Base-by-base conservation (phyloP, 805 yeast genomes). In the Candida lessepsii region DNA sequence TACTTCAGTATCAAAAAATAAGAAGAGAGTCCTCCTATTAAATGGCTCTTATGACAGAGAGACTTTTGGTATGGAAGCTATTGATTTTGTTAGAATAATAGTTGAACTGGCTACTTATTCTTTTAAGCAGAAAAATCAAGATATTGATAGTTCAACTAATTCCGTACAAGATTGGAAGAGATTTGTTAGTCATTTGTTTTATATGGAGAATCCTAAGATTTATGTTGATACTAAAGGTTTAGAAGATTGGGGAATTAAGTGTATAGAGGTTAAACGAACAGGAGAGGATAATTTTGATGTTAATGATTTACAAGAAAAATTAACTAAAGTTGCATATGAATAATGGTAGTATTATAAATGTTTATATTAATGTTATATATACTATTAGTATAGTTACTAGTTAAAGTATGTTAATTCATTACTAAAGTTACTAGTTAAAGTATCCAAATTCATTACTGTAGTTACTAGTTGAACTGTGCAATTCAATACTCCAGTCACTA, bases 1-100 rank as follows among this genome's bases (percentile, higher is more conserved):
- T 26, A 23, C 40, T 16, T 17, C 44, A 4, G 34, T 36, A 20
- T 44, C 45, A 13, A 28, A 39, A 11, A 23, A 26, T 2, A 66
- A 65, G 44, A 70, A 67, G 39, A 80, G 81, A 52, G 69, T 89
- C 5, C 56, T 89, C 11, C 58, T 90, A 9, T 59, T 89, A 20
- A 90, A 90, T 58, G 93, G 95, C 4, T 65, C 76, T 24, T 62
- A 63, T 36, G 97, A 90, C 56, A 69, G 96, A 43, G 97, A 90
- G 56, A 88, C 96, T 0, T 68, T 63, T 37, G 83, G 84, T 0
- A 69, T 86, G 70, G 61, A 67, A 21, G 87, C 90, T 0, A 37
- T 60, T 2, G 84, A 77, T 27, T 84, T 79, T 53, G 64, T 86
- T 3, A 57, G 67, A 15, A 71, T 79, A 4, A 69, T 88, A 5